Percentiles rank a stretch among this genome's conserved stretches.
phyloP scores from a whole-genome alignment of 1,284 basidiomycete genomes.

The Rhodotorula sp. region DNA sequence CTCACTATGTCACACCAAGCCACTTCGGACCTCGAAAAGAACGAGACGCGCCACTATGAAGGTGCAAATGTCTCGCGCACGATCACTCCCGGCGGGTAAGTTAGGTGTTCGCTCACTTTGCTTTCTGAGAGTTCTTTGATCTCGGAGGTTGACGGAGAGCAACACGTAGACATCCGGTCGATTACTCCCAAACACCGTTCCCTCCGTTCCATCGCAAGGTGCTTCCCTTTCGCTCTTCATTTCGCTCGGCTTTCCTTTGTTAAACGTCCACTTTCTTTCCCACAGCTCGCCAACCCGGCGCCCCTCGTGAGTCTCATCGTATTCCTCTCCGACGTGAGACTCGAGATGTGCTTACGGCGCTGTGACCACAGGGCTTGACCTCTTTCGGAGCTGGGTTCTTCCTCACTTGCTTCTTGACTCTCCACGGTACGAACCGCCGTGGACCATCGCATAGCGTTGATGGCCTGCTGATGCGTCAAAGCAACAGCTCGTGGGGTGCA shows the following conservation, averaged over 20 bases:
- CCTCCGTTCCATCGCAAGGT: slow-evolving; percentile 51
- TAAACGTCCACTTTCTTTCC: too few relatives aligned
- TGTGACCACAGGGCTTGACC: neutral
- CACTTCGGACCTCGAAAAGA: slow-evolving; percentile 1
- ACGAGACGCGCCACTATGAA: neutral
- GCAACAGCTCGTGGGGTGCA: slow-evolving; percentile 8
- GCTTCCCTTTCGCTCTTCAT: neutral
- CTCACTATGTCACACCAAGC: neutral
- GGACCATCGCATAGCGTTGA: neutral
- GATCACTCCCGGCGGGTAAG: neutral
- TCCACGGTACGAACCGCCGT: neutral
- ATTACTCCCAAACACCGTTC: slow-evolving; percentile 39
- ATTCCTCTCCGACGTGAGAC: too few relatives aligned
- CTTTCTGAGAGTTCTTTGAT: neutral
- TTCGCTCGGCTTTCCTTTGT: neutral
- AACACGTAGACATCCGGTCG: slow-evolving; percentile 4
- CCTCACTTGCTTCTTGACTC: neutral
- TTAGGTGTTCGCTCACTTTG: too few relatives aligned
- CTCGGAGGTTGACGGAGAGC: neutral
- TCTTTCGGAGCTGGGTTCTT: neutral
- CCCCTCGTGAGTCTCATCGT: neutral
- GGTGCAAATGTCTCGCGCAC: neutral
- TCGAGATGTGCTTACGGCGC: too few relatives aligned
- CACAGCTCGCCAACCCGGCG: slow-evolving; percentile 2
- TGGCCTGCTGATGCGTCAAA: neutral